phyloP scores from a whole-genome alignment of 805 yeast species.

The Zygosaccharomyces rouxii region DNA sequence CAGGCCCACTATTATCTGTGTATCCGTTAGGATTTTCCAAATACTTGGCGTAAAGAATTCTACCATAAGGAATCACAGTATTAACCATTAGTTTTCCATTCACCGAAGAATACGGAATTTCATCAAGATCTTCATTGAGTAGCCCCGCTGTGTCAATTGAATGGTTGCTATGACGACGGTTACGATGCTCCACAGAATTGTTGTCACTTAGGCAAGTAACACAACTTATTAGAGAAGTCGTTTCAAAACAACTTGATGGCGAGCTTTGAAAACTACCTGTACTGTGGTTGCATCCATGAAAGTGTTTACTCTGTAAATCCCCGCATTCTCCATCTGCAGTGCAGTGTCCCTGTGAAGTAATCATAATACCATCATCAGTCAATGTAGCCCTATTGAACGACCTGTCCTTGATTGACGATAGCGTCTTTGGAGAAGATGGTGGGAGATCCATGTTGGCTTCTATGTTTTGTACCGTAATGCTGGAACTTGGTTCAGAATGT shows the following conservation, averaged over 20 bases:
- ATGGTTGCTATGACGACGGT: conserved; percentile 7
- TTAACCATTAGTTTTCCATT: conserved; percentile 33
- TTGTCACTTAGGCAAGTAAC: conserved; percentile 32
- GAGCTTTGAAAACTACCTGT: conserved; percentile 6
- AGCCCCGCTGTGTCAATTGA: not conserved
- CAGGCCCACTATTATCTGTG: conserved; percentile 5
- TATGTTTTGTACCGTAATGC: conserved; percentile 11
- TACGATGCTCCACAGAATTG: conserved; percentile 10
- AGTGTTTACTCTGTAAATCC: conserved; percentile 1
- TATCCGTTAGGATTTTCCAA: conserved; percentile 14
- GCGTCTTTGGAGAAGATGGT: conserved; percentile 4
- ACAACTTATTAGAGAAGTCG: conserved; percentile 35
- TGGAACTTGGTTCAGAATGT: conserved; percentile 10
- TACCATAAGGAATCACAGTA: conserved; percentile 32
- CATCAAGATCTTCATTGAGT: conserved; percentile 8
- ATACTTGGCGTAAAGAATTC: conserved; percentile 29
- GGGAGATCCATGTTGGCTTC: conserved; percentile 13
- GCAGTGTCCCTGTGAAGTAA: conserved; percentile 29
- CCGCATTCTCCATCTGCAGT: conserved; percentile 5
- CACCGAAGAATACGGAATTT: conserved; percentile 21
- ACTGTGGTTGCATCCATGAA: conserved; percentile 7
- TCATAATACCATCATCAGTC: conserved; percentile 35
- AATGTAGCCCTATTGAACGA: conserved; percentile 28
- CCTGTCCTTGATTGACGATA: conserved; percentile 7
- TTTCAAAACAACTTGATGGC: conserved; percentile 22